These are phyloP conservation scores for Fraxinus pennsylvanica DNA, from an alignment of 257 asterid genomes.

Conservation along the genomic window DNA sequence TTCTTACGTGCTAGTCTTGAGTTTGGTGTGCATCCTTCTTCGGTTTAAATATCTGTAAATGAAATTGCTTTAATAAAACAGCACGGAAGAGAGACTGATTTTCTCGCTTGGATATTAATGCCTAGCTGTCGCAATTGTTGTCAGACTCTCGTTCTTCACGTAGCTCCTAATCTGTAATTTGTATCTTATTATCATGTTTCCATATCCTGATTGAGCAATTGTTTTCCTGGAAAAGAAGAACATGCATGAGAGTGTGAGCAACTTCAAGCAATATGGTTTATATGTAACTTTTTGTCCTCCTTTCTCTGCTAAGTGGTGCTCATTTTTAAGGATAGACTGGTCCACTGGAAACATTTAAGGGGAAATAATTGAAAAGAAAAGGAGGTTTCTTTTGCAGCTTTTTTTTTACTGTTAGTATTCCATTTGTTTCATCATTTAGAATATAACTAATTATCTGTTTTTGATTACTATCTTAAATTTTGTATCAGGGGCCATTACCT, in stretches of 20 bases:
- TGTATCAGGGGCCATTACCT: constrained; percentile 66
- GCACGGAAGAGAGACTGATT: not conserved
- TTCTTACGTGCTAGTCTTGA: constrained; percentile 5
- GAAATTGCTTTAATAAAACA: constrained; percentile 2
- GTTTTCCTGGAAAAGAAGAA: constrained; percentile 6
- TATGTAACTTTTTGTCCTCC: not conserved
- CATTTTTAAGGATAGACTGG: constrained; percentile 1
- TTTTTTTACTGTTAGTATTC: not conserved
- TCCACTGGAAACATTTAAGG: not conserved
- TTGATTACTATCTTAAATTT: constrained; percentile 23
- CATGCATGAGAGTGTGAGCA: constrained; percentile 7
- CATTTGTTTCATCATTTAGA: constrained; percentile 18
- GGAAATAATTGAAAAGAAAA: constrained; percentile 5
- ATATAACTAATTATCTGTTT: constrained; percentile 16
- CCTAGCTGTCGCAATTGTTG: constrained; percentile 16
- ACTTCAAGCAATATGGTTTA: not conserved
- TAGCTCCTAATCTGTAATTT: constrained; percentile 12
- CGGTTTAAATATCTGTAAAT: constrained; percentile 11
- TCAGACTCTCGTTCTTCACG: not conserved
- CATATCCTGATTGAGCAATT: constrained; percentile 5
- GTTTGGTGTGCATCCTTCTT: constrained; percentile 4
- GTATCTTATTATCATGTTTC: constrained; percentile 14
- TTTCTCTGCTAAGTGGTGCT: constrained; percentile 6
- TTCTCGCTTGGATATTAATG: constrained; percentile 9
- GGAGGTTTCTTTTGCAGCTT: not conserved